These are phyloP conservation scores for Globisporangium barbulae DNA, from an alignment of 352 stramenopile species.

Conservation along the genomic window DNA sequence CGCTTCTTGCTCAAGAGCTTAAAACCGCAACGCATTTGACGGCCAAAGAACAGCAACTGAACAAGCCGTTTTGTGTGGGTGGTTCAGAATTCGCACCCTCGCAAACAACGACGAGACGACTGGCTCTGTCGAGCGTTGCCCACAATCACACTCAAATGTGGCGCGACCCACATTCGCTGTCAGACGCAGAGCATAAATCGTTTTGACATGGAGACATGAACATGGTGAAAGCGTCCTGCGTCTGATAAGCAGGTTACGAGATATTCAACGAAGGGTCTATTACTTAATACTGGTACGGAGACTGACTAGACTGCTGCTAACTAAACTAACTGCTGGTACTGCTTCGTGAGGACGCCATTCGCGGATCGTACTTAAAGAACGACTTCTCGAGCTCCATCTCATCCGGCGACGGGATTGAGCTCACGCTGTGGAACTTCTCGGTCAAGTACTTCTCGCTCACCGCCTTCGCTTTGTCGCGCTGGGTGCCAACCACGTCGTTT, in stretches of 20 bases:
- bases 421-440: slow-evolving; percentile 62
- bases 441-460: slow-evolving; percentile 80
- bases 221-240: not conserved
- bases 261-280: slow-evolving; percentile 4
- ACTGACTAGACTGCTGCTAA: slow-evolving; percentile 6
- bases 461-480: slow-evolving; percentile 78
- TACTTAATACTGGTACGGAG: slow-evolving; percentile 9
- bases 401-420: slow-evolving; percentile 41
- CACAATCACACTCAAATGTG: slow-evolving; percentile 7
- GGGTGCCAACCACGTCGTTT: slow-evolving; percentile 49
- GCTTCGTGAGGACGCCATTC: slow-evolving; percentile 4
- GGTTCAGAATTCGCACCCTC: slow-evolving; percentile 3
- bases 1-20: too few relatives aligned
- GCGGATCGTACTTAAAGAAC: slow-evolving; percentile 28
- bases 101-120: not conserved
- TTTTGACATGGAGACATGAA: not conserved
- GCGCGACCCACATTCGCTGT: not conserved
- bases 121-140: not conserved
- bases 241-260: not conserved
- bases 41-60: not conserved
- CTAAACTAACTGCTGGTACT: not conserved
- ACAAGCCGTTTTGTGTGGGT: not conserved
- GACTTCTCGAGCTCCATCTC: slow-evolving; percentile 45
- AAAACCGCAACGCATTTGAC: too few relatives aligned
- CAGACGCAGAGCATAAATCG: not conserved